Conservation (phyloP, 75 land plant genomes). For the Pseudotsuga menziesii region DNA sequence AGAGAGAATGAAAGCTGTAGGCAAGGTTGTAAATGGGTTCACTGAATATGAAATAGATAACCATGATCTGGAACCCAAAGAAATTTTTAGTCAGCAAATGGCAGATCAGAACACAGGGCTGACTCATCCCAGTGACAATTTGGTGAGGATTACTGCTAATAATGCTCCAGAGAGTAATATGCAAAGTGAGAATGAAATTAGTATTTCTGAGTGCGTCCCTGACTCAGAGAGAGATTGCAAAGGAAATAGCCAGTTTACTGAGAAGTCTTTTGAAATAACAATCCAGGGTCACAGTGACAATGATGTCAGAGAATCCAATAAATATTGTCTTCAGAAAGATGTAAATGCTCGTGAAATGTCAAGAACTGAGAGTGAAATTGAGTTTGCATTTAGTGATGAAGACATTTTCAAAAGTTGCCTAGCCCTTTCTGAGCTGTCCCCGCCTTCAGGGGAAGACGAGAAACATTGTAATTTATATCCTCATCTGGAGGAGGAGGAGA, state of each 20-base stretch:
- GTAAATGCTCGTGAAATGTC: constrained; percentile 2
- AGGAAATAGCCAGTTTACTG: not conserved
- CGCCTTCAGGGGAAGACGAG: constrained; percentile 6
- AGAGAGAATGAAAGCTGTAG: not conserved
- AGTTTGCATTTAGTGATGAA: constrained; percentile 5
- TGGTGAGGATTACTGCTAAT: not conserved
- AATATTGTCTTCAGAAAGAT: not conserved
- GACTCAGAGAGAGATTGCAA: constrained; percentile 3
- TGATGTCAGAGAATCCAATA: not conserved
- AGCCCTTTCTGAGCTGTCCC: constrained; percentile 30
- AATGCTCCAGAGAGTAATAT: not conserved
- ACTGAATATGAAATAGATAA: not conserved
- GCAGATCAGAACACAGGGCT: no score
- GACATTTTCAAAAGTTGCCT: constrained; percentile 43
- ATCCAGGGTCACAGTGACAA: not conserved
- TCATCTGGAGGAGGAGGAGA: constrained; percentile 7
- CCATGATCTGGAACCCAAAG: not conserved
- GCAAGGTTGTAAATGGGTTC: not conserved
- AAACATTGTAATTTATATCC: not conserved
- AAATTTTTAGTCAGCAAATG: not conserved
- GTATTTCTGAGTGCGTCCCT: not conserved
- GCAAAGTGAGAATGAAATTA: not conserved
- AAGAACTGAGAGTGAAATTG: constrained; percentile 11
- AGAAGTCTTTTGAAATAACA: not conserved
- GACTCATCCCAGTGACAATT: not conserved